Evolutionary conservation across 352 stramenopile species (phyloP).

Genomic region (Phytophthora cajani): DNA sequence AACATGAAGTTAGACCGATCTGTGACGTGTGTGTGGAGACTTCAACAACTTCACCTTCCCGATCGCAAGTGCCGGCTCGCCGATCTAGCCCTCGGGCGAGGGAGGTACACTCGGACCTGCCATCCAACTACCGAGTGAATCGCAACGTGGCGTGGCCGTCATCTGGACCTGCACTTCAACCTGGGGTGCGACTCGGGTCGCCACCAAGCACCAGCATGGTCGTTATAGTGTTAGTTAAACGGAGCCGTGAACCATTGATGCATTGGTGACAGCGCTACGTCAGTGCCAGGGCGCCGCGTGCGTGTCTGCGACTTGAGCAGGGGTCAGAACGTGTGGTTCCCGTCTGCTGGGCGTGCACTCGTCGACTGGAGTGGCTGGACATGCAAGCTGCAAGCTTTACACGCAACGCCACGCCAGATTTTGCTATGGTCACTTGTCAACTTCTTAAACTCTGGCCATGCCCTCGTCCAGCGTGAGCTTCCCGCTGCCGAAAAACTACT

Average conservation of each 20-base stretch:
- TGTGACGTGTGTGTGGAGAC: background rate
- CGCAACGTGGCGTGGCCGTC: background rate
- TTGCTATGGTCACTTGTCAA: constrained; percentile 19
- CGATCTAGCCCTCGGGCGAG: background rate
- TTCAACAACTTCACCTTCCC: background rate
- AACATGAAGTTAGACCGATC: background rate
- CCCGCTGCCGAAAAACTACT: constrained; percentile 37
- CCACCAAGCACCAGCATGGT: constrained; percentile 2
- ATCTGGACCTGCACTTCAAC: constrained; percentile 5
- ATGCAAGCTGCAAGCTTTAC: constrained; percentile 17
- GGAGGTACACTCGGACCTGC: background rate
- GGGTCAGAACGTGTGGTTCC: constrained; percentile 9
- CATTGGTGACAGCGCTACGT: constrained; percentile 23
- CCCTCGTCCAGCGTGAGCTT: constrained; percentile 13
- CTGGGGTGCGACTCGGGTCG: background rate
- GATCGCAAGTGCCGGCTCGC: constrained; percentile 6
- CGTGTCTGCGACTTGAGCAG: background rate
- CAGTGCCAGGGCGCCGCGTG: constrained; percentile 3
- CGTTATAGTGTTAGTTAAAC: background rate
- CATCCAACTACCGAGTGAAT: constrained; percentile 4
- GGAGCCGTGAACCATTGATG: background rate
- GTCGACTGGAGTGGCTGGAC: constrained; percentile 9
- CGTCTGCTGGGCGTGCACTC: constrained; percentile 23
- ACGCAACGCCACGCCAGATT: background rate
- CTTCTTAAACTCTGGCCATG: constrained; percentile 5